Base-by-base conservation (phyloP, 306 rosid species). In the Vicia sativa region DNA sequence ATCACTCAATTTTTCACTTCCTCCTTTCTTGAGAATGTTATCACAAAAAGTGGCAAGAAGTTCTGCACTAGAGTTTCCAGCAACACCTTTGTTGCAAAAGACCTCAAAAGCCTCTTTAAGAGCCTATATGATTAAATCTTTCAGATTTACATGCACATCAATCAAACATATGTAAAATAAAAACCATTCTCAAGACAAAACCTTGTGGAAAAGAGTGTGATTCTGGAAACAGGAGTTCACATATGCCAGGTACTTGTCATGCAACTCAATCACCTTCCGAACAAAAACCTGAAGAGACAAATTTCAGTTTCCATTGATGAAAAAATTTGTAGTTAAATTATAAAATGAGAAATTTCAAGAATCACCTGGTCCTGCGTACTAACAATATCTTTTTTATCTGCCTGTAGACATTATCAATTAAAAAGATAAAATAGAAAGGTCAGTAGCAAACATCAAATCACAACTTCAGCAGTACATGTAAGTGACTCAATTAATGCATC, bases 1-100 rank as follows among this genome's bases (percentile, higher is more conserved):
- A 34, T 92, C 96, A 75, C 96, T 92, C 85, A 92, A 79, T 71
- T 89, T 92, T 75, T 90, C 96, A 80, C 96, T 89, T 46, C 96
- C 96, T 62, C 98, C 98, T 81, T 92, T 92, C 91, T 89, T 92
- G 52, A 92, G 98, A 68, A 92, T 87, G 72, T 92, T 90, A 72
- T 92, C 98, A 71, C 96, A 90, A 62, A 92, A 92, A 9, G 96
- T 86, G 37, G 96, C 98, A 55, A 92, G 92, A 70, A 92, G 78
- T 68, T 92, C 98, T 5, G 98, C 98, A 65, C 91, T 92, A 18
- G 98, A 86, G 76, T 87, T 86, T 48, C 93, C 96, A 69, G 86
- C 80, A 73, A 92, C 96, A 60, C 85, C 72, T 82, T 92, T 92
- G 82, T 87, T 90, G 78, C 98, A 89, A 39, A 92, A 87, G 45